Conservation (phyloP, 352 stramenopile species). For the Globisporangium mamillatum region DNA sequence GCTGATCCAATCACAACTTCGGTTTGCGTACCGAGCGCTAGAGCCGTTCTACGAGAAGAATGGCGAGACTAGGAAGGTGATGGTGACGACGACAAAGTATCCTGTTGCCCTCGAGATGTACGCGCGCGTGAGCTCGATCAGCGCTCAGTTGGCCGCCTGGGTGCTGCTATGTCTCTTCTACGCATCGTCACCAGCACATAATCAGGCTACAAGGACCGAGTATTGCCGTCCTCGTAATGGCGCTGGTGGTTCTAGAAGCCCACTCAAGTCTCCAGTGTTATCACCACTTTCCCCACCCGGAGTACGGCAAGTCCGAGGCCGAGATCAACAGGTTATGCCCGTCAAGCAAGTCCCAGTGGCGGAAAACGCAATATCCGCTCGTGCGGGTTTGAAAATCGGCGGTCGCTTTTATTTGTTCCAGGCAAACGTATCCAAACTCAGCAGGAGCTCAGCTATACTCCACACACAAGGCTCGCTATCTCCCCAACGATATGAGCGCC, state of each 20-base stretch:
- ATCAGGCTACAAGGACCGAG: background rate
- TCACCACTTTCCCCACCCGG: background rate
- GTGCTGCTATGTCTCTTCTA: conserved; percentile 36
- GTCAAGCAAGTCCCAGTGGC: background rate
- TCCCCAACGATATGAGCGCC: background rate
- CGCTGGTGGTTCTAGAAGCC: background rate
- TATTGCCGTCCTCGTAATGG: background rate
- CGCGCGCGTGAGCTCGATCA: conserved; percentile 45
- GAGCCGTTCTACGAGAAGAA: conserved; percentile 16
- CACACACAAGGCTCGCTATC: background rate
- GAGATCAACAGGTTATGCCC: background rate
- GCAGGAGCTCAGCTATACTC: background rate
- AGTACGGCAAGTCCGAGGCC: background rate
- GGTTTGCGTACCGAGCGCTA: conserved; percentile 34
- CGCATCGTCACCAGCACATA: background rate
- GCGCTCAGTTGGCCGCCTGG: conserved; percentile 45
- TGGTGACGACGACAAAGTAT: background rate
- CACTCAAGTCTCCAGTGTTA: background rate
- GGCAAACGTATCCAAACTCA: conserved; percentile 7
- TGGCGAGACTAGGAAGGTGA: no score
- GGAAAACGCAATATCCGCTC: background rate
- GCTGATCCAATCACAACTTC: conserved; percentile 32
- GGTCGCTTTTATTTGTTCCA: conserved; percentile 36
- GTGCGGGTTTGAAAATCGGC: conserved; percentile 30
- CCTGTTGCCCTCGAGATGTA: conserved; percentile 4